A percentile compares a stretch with the other conserved stretches of the same genome.
Evolutionary conservation across 1,139 yeast species (phyloP).

Genomic region (Diutina scorzettiae): DNA sequence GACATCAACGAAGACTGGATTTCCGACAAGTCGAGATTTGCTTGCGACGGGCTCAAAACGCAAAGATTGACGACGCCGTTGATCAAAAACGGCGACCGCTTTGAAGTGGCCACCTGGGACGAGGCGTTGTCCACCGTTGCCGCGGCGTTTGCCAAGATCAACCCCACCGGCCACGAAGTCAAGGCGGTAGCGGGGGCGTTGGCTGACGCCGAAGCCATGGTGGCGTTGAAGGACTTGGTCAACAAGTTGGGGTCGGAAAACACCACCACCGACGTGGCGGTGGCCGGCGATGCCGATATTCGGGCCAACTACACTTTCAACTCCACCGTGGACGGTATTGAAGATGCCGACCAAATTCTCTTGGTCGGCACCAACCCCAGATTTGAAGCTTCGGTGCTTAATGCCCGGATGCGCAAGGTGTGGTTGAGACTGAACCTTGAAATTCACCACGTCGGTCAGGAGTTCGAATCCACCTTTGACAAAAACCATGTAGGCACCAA

Average conservation of each 20-base stretch:
- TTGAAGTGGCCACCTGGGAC: conserved; percentile 79
- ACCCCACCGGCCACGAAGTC: conserved; percentile 60
- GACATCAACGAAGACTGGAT: conserved; percentile 90
- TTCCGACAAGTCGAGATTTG: conserved; percentile 77
- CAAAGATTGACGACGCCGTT: conserved; percentile 81
- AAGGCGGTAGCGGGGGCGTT: conserved; percentile 79
- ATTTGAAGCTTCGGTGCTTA: conserved; percentile 82
- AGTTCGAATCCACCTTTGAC: conserved; percentile 68
- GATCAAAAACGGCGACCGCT: conserved; percentile 58
- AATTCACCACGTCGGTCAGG: conserved; percentile 63
- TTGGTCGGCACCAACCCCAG: conserved; percentile 82
- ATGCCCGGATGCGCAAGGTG: conserved; percentile 70
- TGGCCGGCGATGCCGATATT: conserved; percentile 55
- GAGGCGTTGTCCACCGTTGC: conserved; percentile 68
- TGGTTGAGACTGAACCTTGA: conserved; percentile 65
- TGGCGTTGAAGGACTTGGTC: conserved; percentile 68
- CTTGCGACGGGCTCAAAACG: conserved; percentile 77
- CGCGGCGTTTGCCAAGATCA: conserved; percentile 43
- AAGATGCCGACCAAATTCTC: conserved; percentile 70
- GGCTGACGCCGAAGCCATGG: conserved; percentile 74
- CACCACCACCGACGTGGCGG: conserved; percentile 58
- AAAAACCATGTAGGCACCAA: conserved; percentile 52
- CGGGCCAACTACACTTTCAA: conserved; percentile 76
- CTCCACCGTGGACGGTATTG: conserved; percentile 70
- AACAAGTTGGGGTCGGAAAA: conserved; percentile 76